Base-by-base conservation (phyloP, 2,329 filamentous ascomycete species). In the Fusarium sp. region DNA sequence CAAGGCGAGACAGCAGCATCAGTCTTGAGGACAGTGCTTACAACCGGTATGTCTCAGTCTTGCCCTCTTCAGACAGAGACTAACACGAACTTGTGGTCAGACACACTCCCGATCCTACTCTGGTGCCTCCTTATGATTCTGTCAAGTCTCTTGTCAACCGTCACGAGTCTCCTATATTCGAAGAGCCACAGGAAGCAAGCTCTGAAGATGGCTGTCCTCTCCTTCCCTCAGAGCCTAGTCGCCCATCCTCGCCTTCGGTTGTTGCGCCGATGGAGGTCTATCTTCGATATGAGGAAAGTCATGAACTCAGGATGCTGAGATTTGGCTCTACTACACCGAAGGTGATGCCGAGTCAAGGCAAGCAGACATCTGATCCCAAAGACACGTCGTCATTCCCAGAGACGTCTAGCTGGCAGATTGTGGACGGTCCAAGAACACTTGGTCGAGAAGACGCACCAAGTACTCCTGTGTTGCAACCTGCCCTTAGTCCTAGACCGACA, bases 1-100 rank as follows among this genome's bases (percentile, higher is more conserved):
- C 47, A 8, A 65, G 58, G 15, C 55, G 70, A 6, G 60, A 58
- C 26, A 72, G 67, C 13, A 74, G 72, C 57, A 71, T 74, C 42
- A 70, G 62, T 42, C 72, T 74, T 6, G 70, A 74, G n/a, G 66
- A 60, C 7, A 31, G 33, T 10, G 31, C 46, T 19, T 55, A 28
- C 14, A 43, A 58, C 22, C 22, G 49, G 69, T 72, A 59, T 53
- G 19, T 45, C 26, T 17, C 7, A 5, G 21, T 3, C 3, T 42
- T 28, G 42, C 17, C 40, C 17, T 31, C 26, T 17, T 5, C 3
- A 17, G 4, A 7, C 38, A 28, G 7, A 31, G 22, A 34, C 68
- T 69, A 46, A 73, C 36, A 7, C 5, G 8, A 5, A 6, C 15
- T n/a, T 39, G n/a, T 5, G 31, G 6, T 3, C 10, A 73, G 70